Evolutionary conservation across 2,329 filamentous ascomycete species (phyloP), one percentile per base, ranked within the genome.

Genomic region (Claviceps sp.): DNA sequence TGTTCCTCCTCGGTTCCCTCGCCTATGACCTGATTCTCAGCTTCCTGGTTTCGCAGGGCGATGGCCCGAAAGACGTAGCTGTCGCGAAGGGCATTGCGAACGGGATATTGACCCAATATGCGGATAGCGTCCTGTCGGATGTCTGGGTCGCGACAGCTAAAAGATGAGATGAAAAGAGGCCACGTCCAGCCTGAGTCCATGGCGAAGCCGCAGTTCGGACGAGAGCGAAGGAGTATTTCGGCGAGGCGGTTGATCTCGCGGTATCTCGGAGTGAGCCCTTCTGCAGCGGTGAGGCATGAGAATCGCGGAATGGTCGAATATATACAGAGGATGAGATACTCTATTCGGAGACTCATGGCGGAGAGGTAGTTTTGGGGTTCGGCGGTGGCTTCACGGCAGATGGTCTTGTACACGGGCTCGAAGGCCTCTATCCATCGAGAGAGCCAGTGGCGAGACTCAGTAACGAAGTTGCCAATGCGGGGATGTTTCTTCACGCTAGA

Each of bases 161-260:
- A 68, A 0, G 70, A 62, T 3, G 67, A 64, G 4, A 72, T 57
- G 24, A 72, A 70, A 4, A 74, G 59, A 0, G 70, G 69, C 69
- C 71, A 71, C 6, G 70, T 71, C 59, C 69, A 71, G 0, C 72
- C 72, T 2, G 69, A 66, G 53, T 74, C 71, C 68, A 74, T 70
- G 1, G 71, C 65, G 53, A 74, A 73, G 49, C 63, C 63, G n/a
- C 67, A 68, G 52, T 58, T 68, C 11, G 60, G 65, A 13, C 65
- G 63, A 11, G 61, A 59, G 26, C 57, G 56, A 24, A 74, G 64
- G 3, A 73, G 54, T 2, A 62, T 65, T 51, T 69, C 68, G 5
- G 65, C 63, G 5, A 71, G 63, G 1, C 54, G 54, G 37, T 66
- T 70, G 19, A 73, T 66, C 56, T 74, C 71, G 14, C 59, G 64